Evolutionary conservation across 805 yeast genomes (phyloP), one percentile per base, ranked within the genome.

Genomic region (Cyberlindnera bimundalis): DNA sequence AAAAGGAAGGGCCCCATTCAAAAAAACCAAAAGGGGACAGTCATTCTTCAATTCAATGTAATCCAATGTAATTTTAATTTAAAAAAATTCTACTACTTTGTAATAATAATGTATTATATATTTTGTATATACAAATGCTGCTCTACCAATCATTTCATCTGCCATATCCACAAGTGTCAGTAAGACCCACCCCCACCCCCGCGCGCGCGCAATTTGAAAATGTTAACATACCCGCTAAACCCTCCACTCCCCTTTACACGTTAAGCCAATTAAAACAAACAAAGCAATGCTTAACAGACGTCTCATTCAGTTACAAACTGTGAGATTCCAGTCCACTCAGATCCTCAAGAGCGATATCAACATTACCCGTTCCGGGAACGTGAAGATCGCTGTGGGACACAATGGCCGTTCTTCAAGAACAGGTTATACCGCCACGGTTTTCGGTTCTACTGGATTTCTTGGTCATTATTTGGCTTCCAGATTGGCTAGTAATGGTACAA

Each of bases 321-420:
- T 46, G 20, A 49, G 59, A 48, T 42, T 25, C 15, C 52, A 55
- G 36, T 51, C 56, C 13, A 36, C 53, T 1, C 36, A 35, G 6
- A 42, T 53, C 9, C 37, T 71, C 36, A 67, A 66, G 45, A 70
- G 77, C 43, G 93, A 86, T 63, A 66, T 82, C 55, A 78, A 79
- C 59, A 78, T 86, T 63, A 81, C 91, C 41, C 73, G 78, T 50
- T 70, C 73, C 38, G 96, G 96, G 19, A 84, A 87, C 58, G 82
- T 88, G 32, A 72, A 79, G 51, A 61, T 83, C 32, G 62, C 84
- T n/a, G 68, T 71, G 26, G 96, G 96, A 46, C 66, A 76, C 36
- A 93, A 95, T 34, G 95, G 95, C 23, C 73, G 86, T 43, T 82
- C 91, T 5, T 84, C 95, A 21, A 75, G 95, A 68, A 81, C 91